Evolutionary conservation across 352 stramenopile genomes (phyloP).

Genomic region (Blastocystis sp.): DNA sequence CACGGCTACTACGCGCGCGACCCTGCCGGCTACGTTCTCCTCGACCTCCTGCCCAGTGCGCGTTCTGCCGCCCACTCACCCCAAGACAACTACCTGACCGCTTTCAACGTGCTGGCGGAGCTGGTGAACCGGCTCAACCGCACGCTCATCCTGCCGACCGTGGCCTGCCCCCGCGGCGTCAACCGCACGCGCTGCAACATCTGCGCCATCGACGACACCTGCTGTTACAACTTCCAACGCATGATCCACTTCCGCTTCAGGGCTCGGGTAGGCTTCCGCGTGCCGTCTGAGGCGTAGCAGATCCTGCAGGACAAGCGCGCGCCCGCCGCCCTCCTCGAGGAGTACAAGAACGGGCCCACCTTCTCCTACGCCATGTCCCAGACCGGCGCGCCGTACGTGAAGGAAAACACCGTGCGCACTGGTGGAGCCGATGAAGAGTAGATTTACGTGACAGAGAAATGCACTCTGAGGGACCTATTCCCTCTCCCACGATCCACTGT

Average conservation of each 20-base stretch:
- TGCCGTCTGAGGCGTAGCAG: slow-evolving; percentile 1
- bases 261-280: neutral
- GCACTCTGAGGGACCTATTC: neutral
- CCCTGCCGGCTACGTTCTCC: slow-evolving; percentile 25
- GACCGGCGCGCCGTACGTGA: neutral
- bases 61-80: neutral
- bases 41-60: slow-evolving; percentile 5
- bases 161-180: neutral
- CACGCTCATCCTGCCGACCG: slow-evolving; percentile 40
- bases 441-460: slow-evolving; percentile 8
- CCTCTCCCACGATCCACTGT: neutral
- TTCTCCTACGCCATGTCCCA: neutral
- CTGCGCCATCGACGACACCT: slow-evolving; percentile 22
- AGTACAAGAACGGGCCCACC: slow-evolving; percentile 18
- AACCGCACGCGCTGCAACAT: slow-evolving; percentile 24
- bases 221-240: slow-evolving; percentile 32
- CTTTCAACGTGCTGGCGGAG: neutral
- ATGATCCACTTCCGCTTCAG: slow-evolving; percentile 23
- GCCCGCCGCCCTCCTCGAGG: neutral
- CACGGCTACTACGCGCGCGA: slow-evolving; percentile 20
- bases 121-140: slow-evolving; percentile 14
- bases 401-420: slow-evolving; percentile 19
- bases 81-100: neutral
- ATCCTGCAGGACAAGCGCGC: slow-evolving; percentile 52
- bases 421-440: neutral